These are phyloP conservation scores for Arthrobotrys conoides DNA, from an alignment of 2,329 filamentous ascomycete genomes.

Conservation along the genomic window DNA sequence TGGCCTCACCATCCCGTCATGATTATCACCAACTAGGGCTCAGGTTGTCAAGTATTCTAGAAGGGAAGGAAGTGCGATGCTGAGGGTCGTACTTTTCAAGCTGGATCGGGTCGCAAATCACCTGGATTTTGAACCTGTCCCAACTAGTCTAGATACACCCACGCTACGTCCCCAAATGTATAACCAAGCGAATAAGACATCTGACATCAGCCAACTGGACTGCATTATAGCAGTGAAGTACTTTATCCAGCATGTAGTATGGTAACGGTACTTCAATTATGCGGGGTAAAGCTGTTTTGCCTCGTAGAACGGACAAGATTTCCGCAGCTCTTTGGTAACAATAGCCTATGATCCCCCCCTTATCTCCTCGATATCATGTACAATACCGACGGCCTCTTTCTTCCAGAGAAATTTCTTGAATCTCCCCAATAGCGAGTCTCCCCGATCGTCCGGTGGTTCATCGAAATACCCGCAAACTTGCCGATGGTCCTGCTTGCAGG, in stretches of 20 bases:
- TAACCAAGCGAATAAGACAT: constrained; percentile 25
- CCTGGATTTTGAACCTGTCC: constrained; percentile 6
- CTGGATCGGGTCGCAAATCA: constrained; percentile 6
- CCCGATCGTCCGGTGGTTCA: constrained; percentile 35
- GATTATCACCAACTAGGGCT: not conserved
- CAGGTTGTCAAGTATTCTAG: constrained; percentile 12
- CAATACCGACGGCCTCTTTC: not conserved
- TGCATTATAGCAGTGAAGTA: not conserved
- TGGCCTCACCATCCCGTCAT: constrained; percentile 3
- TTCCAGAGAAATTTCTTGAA: not conserved
- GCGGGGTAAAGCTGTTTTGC: constrained; percentile 19
- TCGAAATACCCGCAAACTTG: constrained; percentile 1
- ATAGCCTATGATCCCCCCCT: constrained; percentile 25
- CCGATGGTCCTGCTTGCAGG: constrained; percentile 5
- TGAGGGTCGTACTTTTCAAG: not conserved
- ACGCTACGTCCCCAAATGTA: constrained; percentile 23
- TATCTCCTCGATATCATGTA: constrained; percentile 3
- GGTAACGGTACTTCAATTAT: constrained; percentile 4
- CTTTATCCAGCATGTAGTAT: not conserved
- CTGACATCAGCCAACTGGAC: constrained; percentile 30
- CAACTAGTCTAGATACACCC: constrained; percentile 13
- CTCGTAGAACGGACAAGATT: constrained; percentile 16
- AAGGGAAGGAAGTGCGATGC: constrained; percentile 15
- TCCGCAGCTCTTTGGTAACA: constrained; percentile 20
- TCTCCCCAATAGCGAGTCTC: constrained; percentile 41